Conservation (phyloP, 768 basidiomycete genomes). For the Leccinum pellstonianum region DNA sequence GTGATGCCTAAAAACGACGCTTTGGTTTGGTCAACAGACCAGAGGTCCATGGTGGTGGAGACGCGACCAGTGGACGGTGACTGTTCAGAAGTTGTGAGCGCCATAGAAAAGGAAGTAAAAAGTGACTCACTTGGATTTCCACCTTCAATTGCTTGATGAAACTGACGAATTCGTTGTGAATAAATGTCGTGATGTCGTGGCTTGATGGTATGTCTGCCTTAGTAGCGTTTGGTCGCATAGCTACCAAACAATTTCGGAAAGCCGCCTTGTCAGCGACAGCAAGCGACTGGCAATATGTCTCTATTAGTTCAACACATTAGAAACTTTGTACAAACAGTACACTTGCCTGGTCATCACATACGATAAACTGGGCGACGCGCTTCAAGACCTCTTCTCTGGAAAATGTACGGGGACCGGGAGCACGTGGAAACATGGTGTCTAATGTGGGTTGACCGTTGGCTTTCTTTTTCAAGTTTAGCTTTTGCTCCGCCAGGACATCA, state of each 20-base stretch:
- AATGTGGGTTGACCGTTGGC: too few species aligned
- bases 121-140: background rate
- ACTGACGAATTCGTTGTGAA: background rate
- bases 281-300: background rate
- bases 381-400: too few species aligned
- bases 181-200: background rate
- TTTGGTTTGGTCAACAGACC: background rate
- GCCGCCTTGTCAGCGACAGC: background rate
- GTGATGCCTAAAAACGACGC: background rate
- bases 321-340: too few species aligned
- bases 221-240: background rate
- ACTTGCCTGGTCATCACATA: too few species aligned
- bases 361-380: too few species aligned
- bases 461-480: too few species aligned
- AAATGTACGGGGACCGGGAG: too few species aligned
- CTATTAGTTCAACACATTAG: background rate
- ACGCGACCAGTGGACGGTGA: background rate
- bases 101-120: too few species aligned
- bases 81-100: background rate
- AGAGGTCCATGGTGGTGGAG: background rate
- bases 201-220: background rate
- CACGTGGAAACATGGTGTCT: too few species aligned
- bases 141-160: too few species aligned
- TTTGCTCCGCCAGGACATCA: too few species aligned
- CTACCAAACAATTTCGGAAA: background rate